Conservation (phyloP, 345 rosid genomes). For the Heritiera fomes region DNA sequence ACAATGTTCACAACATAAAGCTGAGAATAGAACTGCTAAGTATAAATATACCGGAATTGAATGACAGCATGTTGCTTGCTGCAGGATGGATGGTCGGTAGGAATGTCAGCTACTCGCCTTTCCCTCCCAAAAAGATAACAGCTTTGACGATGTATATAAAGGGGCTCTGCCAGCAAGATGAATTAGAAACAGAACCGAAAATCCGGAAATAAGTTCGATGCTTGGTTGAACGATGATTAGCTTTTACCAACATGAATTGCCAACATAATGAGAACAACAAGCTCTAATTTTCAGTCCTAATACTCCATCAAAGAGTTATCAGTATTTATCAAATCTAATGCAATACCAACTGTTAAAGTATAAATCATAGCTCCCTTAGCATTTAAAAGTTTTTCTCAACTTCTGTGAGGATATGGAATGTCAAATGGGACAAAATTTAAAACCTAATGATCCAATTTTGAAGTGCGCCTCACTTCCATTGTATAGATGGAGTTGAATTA, state of each 20-base stretch:
- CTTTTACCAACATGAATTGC: background rate
- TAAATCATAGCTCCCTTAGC: background rate
- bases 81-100: conserved; percentile 98
- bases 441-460: background rate
- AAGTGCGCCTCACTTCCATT: background rate
- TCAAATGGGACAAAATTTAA: background rate
- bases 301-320: too few relatives aligned
- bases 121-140: conserved; percentile 97
- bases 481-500: background rate
- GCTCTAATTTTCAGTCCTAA: background rate
- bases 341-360: background rate
- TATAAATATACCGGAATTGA: conserved; percentile 64
- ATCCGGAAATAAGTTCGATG: conserved; percentile 5
- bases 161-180: conserved; percentile 65
- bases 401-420: background rate
- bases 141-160: conserved; percentile 90
- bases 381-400: background rate
- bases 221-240: conserved; percentile 1
- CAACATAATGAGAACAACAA: background rate
- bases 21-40: conserved; percentile 14
- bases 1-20: conserved; percentile 16
- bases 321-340: too few relatives aligned
- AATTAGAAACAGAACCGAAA: conserved; percentile 19
- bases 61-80: conserved; percentile 99
- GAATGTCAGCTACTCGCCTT: conserved; percentile 88